Evolutionary conservation across 805 yeast genomes (phyloP), one percentile per base, ranked within the genome.

Genomic region (Candida orba): DNA sequence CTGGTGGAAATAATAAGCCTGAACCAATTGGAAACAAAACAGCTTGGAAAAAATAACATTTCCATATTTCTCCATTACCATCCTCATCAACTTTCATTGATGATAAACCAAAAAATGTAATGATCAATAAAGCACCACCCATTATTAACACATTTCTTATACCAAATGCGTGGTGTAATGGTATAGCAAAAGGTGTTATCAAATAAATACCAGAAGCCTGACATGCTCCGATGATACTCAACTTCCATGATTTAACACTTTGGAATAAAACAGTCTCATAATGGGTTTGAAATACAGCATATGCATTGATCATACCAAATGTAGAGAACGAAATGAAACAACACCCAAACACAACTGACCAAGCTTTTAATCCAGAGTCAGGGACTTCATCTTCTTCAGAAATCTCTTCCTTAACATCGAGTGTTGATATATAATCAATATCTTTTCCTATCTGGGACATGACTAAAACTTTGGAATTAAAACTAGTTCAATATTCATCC

Each of bases 1-100:
- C 77, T 0, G 89, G 81, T 6, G 79, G 66, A 40, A 77, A 73
- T 31, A 78, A 62, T 8, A 78, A 53, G 0, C 84, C 78, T 8
- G 43, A 34, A 4, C 58, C 58, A 15, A 54, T 24, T 3, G 56
- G 42, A 41, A 50, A 52, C 43, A 54, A 43, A 5, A 54, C 38
- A 1, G 52, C 57, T 39, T 54, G 58, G 45, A 54, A 54, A n/a
- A 54, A 31, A 36, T 54, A 54, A 32, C 58, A 54, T 38, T 52
- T 54, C 58, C 58, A 54, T 9, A 54, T 35, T 37, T 53, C 42
- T 12, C 50, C 53, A 4, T 42, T 15, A 13, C 27, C 37, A 8
- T 34, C 23, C 4, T 48, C 40, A 35, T 35, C 29, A 9, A 23
- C 36, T 6, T 36, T 37, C 39, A 41, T 41, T 0, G 52, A 43